Conservation (phyloP, 352 stramenopile species). For the Globisporangium megalacanthum region DNA sequence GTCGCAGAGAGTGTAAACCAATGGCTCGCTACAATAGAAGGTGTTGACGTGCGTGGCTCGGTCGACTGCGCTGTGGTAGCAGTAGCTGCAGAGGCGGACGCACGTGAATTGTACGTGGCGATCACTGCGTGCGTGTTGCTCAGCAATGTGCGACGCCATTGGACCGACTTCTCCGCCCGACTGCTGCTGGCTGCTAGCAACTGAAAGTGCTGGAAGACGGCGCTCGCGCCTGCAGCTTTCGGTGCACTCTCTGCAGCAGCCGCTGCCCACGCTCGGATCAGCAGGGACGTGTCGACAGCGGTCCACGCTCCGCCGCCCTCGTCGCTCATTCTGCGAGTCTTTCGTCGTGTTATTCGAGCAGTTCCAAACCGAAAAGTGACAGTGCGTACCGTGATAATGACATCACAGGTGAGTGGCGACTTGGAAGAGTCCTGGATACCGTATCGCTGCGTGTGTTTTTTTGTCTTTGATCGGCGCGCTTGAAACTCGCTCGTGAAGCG, state of each 20-base stretch:
- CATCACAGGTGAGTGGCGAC: too few relatives aligned
- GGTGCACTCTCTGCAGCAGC: background rate
- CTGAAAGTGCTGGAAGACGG: background rate
- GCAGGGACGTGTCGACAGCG: background rate
- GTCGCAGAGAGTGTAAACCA: background rate
- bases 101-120: background rate
- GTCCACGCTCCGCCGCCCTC: background rate
- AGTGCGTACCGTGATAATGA: too few relatives aligned
- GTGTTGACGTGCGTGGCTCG: background rate
- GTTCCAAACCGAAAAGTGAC: too few relatives aligned
- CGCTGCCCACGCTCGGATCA: background rate
- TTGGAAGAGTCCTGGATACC: too few relatives aligned
- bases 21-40: background rate
- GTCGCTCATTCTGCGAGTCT: background rate
- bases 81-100: background rate
- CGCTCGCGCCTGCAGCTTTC: background rate
- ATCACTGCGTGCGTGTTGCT: background rate
- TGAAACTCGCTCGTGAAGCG: too few relatives aligned
- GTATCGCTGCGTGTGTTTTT: too few relatives aligned
- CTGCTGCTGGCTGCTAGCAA: background rate
- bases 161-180: background rate
- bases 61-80: background rate
- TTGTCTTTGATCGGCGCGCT: too few relatives aligned
- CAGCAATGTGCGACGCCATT: background rate
- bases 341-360: too few relatives aligned